A percentile compares a stretch with the other conserved stretches of the same genome.
Evolutionary conservation across 176 grass and related monocot genomes (phyloP).

Genomic region (Triticum timopheevii): DNA sequence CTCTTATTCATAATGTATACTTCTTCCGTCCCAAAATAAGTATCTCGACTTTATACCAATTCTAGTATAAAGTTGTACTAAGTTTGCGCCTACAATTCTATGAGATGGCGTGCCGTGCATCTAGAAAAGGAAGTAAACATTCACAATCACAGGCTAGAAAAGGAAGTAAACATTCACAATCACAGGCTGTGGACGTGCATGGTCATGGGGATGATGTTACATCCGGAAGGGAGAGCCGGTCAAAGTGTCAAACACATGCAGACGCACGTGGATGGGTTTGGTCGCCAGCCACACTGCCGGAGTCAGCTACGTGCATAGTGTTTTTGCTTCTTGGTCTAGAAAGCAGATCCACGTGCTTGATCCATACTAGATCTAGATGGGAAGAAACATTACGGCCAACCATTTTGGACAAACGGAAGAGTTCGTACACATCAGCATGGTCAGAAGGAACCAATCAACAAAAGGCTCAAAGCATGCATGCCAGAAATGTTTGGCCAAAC

Average conservation of each 20-base stretch:
- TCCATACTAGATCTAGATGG: background rate
- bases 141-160: background rate
- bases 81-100: background rate
- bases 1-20: background rate
- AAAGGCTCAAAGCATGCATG: background rate
- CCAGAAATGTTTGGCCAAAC: background rate
- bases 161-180: background rate
- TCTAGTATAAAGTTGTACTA: no score
- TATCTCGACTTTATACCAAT: no score
- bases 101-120: background rate
- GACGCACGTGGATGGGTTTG: constrained; percentile 26
- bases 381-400: constrained; percentile 16
- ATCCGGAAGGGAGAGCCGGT: background rate
- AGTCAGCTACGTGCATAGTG: background rate
- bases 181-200: background rate
- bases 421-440: background rate
- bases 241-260: constrained; percentile 43
- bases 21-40: no score
- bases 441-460: constrained; percentile 1
- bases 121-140: background rate
- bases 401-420: constrained; percentile 18
- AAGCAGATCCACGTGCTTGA: background rate
- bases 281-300: constrained; percentile 13
- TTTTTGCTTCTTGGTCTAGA: background rate
- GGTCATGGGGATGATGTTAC: background rate